Conservation (phyloP, 768 basidiomycete species). For the Amanita jacksonii region DNA sequence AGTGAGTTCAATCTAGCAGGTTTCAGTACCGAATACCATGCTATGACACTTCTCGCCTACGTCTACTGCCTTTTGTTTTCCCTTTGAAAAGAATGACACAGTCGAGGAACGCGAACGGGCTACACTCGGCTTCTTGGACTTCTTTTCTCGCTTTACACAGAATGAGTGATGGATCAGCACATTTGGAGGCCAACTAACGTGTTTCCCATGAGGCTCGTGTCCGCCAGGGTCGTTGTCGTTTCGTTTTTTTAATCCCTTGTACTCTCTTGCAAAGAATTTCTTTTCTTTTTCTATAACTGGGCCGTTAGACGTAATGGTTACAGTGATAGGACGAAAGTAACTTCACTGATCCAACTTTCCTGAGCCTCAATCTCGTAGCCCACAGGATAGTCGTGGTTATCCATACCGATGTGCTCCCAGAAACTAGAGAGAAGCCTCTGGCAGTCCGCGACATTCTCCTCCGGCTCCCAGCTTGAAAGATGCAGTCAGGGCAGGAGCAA, state of each 20-base stretch:
- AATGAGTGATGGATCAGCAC: too few relatives aligned
- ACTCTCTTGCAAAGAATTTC: conserved; percentile 25
- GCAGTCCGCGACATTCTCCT: conserved; percentile 47
- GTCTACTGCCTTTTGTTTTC: not conserved
- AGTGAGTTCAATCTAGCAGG: conserved; percentile 7
- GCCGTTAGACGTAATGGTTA: not conserved
- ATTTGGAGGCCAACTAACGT: too few relatives aligned
- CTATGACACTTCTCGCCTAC: not conserved
- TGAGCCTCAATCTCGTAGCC: conserved; percentile 36
- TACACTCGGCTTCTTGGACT: conserved; percentile 10
- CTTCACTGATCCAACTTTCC: conserved; percentile 50
- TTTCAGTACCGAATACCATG: not conserved
- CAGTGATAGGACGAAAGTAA: conserved; percentile 8
- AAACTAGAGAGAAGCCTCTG: conserved; percentile 52
- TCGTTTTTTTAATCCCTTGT: conserved; percentile 13
- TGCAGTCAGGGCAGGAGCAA: conserved; percentile 3
- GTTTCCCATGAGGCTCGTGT: too few relatives aligned
- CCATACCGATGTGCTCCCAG: conserved; percentile 49
- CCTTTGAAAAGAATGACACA: too few relatives aligned
- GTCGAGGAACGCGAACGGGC: not conserved
- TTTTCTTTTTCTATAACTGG: conserved; percentile 29
- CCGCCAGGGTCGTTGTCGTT: too few relatives aligned
- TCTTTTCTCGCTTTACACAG: conserved; percentile 10
- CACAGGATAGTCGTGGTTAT: conserved; percentile 42
- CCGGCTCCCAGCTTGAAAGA: conserved; percentile 59